Evolutionary conservation across 2,329 filamentous ascomycete genomes (phyloP).

Genomic region (Grosmannia clavigera): DNA sequence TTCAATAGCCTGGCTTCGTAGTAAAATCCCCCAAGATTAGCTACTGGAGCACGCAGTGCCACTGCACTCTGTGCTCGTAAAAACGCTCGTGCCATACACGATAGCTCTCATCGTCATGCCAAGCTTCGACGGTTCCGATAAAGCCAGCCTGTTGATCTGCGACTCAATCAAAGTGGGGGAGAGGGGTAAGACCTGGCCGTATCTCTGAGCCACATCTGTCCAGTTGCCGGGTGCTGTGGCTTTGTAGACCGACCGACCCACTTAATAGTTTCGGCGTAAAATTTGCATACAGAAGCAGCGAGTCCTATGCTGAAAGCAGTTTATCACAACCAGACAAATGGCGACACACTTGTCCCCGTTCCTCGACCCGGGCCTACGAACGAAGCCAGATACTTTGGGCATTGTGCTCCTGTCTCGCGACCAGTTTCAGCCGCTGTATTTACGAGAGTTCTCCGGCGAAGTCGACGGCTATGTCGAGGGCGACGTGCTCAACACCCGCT

Average conservation of each 20-base stretch:
- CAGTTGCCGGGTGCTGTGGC: background rate
- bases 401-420: conserved; percentile 85
- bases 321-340: conserved; percentile 4
- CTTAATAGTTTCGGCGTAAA: background rate
- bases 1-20: no score
- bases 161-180: no score
- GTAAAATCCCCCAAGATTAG: no score
- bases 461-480: conserved; percentile 65
- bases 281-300: background rate
- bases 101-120: background rate
- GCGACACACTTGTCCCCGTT: conserved; percentile 52
- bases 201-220: background rate
- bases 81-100: no score
- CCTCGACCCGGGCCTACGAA: conserved; percentile 52
- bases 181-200: background rate
- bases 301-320: background rate
- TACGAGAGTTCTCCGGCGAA: conserved; percentile 45
- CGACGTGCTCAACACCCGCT: conserved; percentile 78
- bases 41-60: no score
- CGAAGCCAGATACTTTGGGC: conserved; percentile 56
- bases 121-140: background rate
- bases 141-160: background rate
- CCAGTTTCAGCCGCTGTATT: conserved; percentile 63
- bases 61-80: no score
- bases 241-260: background rate